phyloP scores from a whole-genome alignment of 2,329 filamentous ascomycete genomes.

The Nigrospora osmanthi region DNA sequence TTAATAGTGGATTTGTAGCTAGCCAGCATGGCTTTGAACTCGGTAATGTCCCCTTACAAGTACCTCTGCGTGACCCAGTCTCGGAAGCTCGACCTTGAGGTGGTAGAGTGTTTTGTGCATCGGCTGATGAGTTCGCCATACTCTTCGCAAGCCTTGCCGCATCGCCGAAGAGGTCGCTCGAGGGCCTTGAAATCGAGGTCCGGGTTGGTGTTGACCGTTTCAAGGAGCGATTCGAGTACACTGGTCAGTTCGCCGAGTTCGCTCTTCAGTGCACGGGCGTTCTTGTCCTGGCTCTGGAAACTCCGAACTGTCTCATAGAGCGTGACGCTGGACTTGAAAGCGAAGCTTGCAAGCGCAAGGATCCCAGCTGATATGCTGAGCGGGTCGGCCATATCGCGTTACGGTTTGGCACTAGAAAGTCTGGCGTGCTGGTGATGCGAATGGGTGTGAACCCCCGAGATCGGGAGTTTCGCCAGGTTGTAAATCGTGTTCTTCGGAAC shows the following conservation, averaged over 20 bases:
- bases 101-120: slow-evolving; percentile 3
- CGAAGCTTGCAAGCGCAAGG: background rate
- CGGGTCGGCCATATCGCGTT: background rate
- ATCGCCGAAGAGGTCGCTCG: slow-evolving; percentile 2
- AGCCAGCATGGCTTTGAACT: slow-evolving; percentile 3
- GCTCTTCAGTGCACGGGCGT: background rate
- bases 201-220: slow-evolving; percentile 1
- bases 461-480: too few species aligned
- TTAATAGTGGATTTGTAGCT: slow-evolving; percentile 5
- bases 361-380: background rate
- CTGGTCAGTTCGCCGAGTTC: background rate
- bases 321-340: slow-evolving; percentile 1
- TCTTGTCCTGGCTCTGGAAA: slow-evolving; percentile 1
- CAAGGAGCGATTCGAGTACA: slow-evolving; percentile 3
- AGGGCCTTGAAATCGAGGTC: background rate
- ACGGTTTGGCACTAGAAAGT: background rate
- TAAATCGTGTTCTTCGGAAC: too few species aligned
- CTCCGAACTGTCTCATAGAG: slow-evolving; percentile 1
- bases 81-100: slow-evolving; percentile 2
- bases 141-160: slow-evolving; percentile 3
- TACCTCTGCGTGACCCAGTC: slow-evolving; percentile 5
- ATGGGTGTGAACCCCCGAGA: too few species aligned
- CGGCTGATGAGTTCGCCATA: slow-evolving; percentile 1
- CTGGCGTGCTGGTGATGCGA: too few species aligned
- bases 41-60: slow-evolving; percentile 2